These are phyloP conservation scores for Guillardia theta DNA, from an alignment of 78 protist species.

Conservation along the genomic window DNA sequence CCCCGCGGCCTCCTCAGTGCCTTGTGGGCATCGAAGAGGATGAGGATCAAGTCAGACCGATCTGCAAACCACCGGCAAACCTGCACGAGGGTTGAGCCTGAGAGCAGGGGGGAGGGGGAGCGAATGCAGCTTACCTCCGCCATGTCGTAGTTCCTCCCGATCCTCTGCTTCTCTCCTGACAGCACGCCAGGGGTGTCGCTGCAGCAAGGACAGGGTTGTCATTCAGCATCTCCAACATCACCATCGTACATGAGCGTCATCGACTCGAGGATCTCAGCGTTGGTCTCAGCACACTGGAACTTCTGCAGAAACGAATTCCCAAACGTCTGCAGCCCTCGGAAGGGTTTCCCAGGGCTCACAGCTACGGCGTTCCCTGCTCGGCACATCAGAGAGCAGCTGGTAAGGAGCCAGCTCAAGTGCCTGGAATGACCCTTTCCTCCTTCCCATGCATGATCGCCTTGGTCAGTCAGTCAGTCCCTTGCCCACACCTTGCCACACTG, in stretches of 20 bases:
- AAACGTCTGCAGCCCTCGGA: slow-evolving; percentile 49
- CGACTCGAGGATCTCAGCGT: neutral
- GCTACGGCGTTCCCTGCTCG: slow-evolving; percentile 24
- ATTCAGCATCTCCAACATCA: too few relatives aligned
- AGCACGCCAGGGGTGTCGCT: slow-evolving; percentile 92
- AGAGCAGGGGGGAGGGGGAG: neutral
- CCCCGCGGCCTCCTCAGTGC: too few relatives aligned
- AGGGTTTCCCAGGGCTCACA: slow-evolving; percentile 7
- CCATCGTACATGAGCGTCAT: slow-evolving; percentile 69
- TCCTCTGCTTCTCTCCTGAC: slow-evolving; percentile 78
- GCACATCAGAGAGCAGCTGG: neutral
- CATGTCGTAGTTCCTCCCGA: slow-evolving; percentile 80
- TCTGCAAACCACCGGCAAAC: slow-evolving; percentile 86
- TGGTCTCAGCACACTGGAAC: slow-evolving; percentile 42
- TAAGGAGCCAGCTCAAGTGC: neutral
- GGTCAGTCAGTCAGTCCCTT: too few relatives aligned
- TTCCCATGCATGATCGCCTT: slow-evolving; percentile 58
- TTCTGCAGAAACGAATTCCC: slow-evolving; percentile 73
- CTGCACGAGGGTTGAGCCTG: too few relatives aligned
- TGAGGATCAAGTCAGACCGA: slow-evolving; percentile 79
- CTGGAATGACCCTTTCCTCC: neutral
- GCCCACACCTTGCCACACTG: too few relatives aligned
- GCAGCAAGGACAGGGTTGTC: too few relatives aligned
- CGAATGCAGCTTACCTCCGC: neutral
- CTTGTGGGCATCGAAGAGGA: slow-evolving; percentile 92